Base-by-base conservation (phyloP, 768 basidiomycete genomes). In the Mycena amicta region DNA sequence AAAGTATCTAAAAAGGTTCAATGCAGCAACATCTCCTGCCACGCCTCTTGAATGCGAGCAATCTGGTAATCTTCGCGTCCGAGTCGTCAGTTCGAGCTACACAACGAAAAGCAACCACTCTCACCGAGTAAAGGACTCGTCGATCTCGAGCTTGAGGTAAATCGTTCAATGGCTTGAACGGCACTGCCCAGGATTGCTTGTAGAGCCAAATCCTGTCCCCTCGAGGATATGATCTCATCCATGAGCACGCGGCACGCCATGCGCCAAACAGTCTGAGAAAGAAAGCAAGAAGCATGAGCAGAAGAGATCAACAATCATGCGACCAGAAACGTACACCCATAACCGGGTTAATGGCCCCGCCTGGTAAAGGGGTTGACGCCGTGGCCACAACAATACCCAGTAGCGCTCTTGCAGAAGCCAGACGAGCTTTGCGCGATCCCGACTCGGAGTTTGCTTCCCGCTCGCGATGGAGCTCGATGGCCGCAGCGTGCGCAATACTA, bases 401-500 rank as follows among this genome's bases (percentile, higher is more conserved):
- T 11, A 49, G 12, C 25, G 27, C 27, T 6, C 27, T 12, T 28
- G 47, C 47, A 25, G 47, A 26, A 5, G 43, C 22, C 15, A 45
- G 8, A 45, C 43, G 8, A 6, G 12, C 22, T 8, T n/a, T 6
- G 43, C 43, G 43, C 22, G 43, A 45, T 15, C 8, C 12, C 22
- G 22, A 23, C n/a, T n/a, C n/a, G n/a, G n/a, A n/a, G n/a, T n/a
- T n/a, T 23, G 15, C 8, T 45, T 15, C 43, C 8, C 22, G 12
- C 6, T 45, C 15, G 12, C 43, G 43, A 49, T 65, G 64, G 23
- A 65, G 64, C 51, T 60, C 54, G 20, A 63, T 56, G 3, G 26
- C n/a, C 5, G 62, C 62, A 1, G 62, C 53, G 26, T 63, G 55
- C 3, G 58, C 59, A 30, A 62, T 55, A 45, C 55, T 57, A 47